Evolutionary conservation across 805 yeast species (phyloP), one percentile per base, ranked within the genome.

Genomic region (Isabelozyma gotoi): DNA sequence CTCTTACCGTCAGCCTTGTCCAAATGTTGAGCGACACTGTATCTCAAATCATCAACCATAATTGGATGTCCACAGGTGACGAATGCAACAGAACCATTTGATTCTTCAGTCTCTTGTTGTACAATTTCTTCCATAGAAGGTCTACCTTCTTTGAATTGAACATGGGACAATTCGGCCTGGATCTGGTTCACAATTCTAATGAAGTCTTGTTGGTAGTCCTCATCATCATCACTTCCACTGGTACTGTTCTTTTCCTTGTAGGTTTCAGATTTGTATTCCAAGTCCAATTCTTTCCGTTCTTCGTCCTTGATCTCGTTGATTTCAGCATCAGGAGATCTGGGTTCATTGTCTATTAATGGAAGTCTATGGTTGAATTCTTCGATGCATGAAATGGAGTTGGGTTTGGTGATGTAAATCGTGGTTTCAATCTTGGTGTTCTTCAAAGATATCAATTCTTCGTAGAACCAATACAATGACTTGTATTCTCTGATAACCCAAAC

Each of bases 41-140:
- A 56, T 55, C 92, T 73, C 16, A 81, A 50, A 2, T 65, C 72
- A 53, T 83, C 90, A 50, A 74, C 81, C 74, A 82, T 74, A 5
- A 59, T 41, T 27, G 80, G 74, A 39, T 83, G 85, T 6, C 89
- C 90, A 66, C 90, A 84, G n/a, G 78, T 68, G 33, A 82, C 65
- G 35, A 84, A 71, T 0, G 78, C 77, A n/a, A 74, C 57, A 2
- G 82, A 65, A 0, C 81, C 76, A 1, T 47, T 34, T 1, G 76
- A 61, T 18, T 63, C 62, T 6, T 61, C 53, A 4, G 76, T 57
- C 37, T 69, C 74, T 1, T 62, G 44, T 3, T 49, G 44, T 0
- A 82, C 67, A 2, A 80, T 44, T 3, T 55, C 53, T 1, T 61
- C 61, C 34, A 82, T 45, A 40, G 67, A 55, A 1, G 88, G 87